These are phyloP conservation scores for Talaromyces sp. DNA, from an alignment of 2,329 filamentous ascomycete genomes.

Conservation along the genomic window DNA sequence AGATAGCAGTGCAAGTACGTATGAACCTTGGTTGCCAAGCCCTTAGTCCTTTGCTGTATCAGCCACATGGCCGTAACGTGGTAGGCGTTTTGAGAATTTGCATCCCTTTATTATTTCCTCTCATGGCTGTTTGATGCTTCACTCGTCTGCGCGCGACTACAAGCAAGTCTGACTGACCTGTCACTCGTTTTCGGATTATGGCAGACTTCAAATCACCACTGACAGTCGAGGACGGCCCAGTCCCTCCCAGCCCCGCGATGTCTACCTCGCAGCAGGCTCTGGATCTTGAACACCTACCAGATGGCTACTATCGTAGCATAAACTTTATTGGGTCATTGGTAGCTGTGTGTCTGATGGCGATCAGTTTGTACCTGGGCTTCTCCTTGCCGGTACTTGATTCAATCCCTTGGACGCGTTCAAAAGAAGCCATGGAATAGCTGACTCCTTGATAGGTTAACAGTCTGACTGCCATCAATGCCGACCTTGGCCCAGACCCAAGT, in stretches of 20 bases:
- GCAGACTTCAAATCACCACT: no score
- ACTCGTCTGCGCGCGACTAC: no score
- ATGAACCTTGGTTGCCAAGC: no score
- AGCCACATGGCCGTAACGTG: no score
- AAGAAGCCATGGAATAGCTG: not conserved
- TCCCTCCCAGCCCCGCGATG: not conserved
- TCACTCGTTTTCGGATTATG: no score
- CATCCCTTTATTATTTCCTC: no score
- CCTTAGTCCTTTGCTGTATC: no score
- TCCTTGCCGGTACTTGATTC: slow-evolving; percentile 14
- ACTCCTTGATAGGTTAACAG: slow-evolving; percentile 12
- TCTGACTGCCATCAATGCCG: slow-evolving; percentile 22
- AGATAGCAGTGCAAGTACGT: no score
- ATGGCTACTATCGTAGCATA: slow-evolving; percentile 15
- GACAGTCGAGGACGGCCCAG: not conserved
- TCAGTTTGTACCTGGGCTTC: slow-evolving; percentile 20
- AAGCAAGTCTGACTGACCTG: no score
- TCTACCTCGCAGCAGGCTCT: not conserved
- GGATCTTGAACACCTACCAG: slow-evolving; percentile 8
- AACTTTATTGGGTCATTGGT: slow-evolving; percentile 17
- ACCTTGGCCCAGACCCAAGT: slow-evolving; percentile 23
- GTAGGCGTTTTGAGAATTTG: no score
- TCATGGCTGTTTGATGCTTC: no score
- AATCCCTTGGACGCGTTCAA: not conserved
- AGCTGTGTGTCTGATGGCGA: slow-evolving; percentile 13